Percentiles rank a stretch among this genome's conserved stretches.
Evolutionary conservation across 192 early-diverging fungal genomes (phyloP).

Genomic region (Coemansia sp.): DNA sequence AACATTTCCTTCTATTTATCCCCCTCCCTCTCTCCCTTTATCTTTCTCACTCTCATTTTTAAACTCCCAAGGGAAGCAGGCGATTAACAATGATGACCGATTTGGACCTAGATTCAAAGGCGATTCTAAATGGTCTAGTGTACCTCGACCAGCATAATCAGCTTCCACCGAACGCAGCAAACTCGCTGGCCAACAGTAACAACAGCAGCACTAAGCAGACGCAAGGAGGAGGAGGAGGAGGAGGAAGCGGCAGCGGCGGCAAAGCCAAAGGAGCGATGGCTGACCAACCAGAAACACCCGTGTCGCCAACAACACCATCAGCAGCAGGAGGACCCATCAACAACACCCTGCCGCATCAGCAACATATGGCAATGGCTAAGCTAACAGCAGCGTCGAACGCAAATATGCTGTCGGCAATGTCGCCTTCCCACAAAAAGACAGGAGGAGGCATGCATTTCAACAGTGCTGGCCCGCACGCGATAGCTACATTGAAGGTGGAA

Average conservation of each 20-base stretch:
- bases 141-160: constrained; percentile 48
- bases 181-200: constrained; percentile 11
- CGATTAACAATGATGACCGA: constrained; percentile 42
- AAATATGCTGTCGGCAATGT: constrained; percentile 14
- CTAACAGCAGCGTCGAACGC: constrained; percentile 7
- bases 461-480: constrained; percentile 34
- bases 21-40: background rate
- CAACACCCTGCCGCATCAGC: background rate
- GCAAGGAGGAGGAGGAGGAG: no score
- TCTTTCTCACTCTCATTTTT: background rate
- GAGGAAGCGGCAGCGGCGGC: background rate
- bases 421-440: constrained; percentile 8
- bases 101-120: constrained; percentile 55
- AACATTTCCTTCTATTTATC: background rate
- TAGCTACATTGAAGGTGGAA: constrained; percentile 66
- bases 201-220: background rate
- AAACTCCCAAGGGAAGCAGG: background rate
- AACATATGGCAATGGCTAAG: background rate
- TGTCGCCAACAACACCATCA: background rate
- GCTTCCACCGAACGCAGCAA: constrained; percentile 34
- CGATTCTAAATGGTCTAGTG: constrained; percentile 52
- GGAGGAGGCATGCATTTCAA: constrained; percentile 22
- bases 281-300: background rate
- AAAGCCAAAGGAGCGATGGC: background rate
- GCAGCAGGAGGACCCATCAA: background rate